Evolutionary conservation across 768 basidiomycete genomes (phyloP), one percentile per base, ranked within the genome.

Genomic region (Gyrodon lividus): DNA sequence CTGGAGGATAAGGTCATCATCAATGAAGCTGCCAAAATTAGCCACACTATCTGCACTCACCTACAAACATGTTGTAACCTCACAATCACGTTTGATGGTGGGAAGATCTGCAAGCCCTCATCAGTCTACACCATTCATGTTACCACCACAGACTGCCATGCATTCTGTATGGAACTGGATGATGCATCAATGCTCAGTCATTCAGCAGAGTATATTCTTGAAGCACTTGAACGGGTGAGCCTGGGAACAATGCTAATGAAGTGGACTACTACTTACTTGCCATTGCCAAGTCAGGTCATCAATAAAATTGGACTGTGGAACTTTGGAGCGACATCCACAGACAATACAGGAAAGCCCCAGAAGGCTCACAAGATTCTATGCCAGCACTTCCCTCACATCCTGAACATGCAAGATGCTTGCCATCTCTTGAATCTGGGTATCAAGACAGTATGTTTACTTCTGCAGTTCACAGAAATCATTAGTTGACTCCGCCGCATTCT

Each of bases 381-480:
- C 19, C 37, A 12, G 16, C 34, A 46, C 20, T 64, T 35, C 16
- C 52, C 50, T 6, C 66, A 66, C 60, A 66, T 70, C 37, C 4
- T 70, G 10, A 65, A 68, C 44, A 56, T 64, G 3, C 61, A 65
- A 19, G 66, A 70, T 56, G 64, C 64, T 12, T 70, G 66, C 37
- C 64, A 69, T 35, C 60, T 68, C 41, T 50, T 70, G 0, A 69
- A 64, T 51, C 47, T 70, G 2, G 58, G 61, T 9, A 37, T 66
- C 26, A 72, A 69, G 46, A 63, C 68, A 43, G 24, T 60, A 16
- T 20, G 20, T 6, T 19, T 17, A 13, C 35, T 39, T 26, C 24
- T 19, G 1, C 31, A 48, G 14, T 39, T 48, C 5, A 4, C 9
- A n/a, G 14, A 48, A 6, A 16, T 48, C 28, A 48, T 41, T 1